Conservation (phyloP, 768 basidiomycete genomes). For the Cantharellus anzutake region DNA sequence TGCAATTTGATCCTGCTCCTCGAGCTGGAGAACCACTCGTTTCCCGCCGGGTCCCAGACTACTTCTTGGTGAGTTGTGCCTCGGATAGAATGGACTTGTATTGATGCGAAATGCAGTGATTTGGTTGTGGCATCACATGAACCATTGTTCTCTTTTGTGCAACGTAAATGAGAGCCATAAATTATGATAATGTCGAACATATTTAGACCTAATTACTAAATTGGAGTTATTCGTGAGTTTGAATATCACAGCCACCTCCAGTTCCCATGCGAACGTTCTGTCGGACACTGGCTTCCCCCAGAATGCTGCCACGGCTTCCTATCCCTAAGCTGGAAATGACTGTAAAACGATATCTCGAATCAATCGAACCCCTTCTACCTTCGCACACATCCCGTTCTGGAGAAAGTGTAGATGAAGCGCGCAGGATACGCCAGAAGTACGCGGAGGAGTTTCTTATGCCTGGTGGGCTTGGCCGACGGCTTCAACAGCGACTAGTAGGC, state of each 20-base stretch:
- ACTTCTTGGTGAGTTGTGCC: constrained; percentile 54
- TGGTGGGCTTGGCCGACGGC: constrained; percentile 38
- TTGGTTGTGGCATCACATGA: too few species aligned
- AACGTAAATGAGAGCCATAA: too few species aligned
- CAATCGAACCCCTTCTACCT: constrained; percentile 57
- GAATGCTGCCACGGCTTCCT: constrained; percentile 47
- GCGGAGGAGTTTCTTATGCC: constrained; percentile 43
- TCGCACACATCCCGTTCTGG: constrained; percentile 50
- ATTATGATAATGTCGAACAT: too few species aligned
- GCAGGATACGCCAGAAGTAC: constrained; percentile 36
- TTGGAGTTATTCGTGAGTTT: too few species aligned
- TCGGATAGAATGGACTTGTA: too few species aligned
- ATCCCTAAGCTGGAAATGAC: constrained; percentile 62
- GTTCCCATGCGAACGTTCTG: too few species aligned
- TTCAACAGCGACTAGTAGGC: constrained; percentile 65
- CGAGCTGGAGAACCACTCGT: constrained; percentile 97
- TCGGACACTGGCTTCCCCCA: too few species aligned
- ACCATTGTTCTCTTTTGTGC: too few species aligned
- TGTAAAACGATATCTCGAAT: constrained; percentile 56
- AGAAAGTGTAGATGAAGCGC: constrained; percentile 29
- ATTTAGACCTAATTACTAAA: too few species aligned
- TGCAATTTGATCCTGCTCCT: constrained; percentile 99
- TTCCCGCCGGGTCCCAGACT: constrained; percentile 84
- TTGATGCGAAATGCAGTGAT: too few species aligned
- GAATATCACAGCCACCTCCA: too few species aligned